Conservation (phyloP, 257 asterid genomes). For the Verbascum thapsus region DNA sequence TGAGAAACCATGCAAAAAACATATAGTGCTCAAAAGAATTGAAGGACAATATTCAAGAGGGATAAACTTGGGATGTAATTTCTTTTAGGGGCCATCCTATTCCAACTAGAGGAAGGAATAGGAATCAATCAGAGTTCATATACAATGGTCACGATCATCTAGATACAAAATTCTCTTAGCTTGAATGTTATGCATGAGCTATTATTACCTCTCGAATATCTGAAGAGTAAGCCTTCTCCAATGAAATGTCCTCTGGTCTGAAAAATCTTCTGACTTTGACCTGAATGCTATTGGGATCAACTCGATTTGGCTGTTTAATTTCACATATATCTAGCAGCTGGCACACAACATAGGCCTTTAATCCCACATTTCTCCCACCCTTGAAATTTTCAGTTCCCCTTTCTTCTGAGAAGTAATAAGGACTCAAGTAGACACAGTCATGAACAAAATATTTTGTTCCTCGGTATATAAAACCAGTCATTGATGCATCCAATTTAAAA, state of each 20-base stretch:
- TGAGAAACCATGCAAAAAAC: constrained; percentile 41
- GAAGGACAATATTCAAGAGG: background rate
- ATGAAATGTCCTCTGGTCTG: constrained; percentile 85
- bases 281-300: constrained; percentile 44
- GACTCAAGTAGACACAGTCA: constrained; percentile 76
- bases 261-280: constrained; percentile 79
- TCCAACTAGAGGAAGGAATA: no score
- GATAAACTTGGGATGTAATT: no score
- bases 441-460: constrained; percentile 62
- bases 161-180: no score
- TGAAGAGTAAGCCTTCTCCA: constrained; percentile 77
- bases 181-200: constrained; percentile 16
- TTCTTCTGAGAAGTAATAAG: constrained; percentile 58
- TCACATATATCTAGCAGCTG: constrained; percentile 71
- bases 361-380: constrained; percentile 90
- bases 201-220: constrained; percentile 91
- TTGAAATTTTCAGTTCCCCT: constrained; percentile 63
- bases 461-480: constrained; percentile 50
- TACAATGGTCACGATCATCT: constrained; percentile 1
- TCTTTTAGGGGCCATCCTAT: no score
- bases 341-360: constrained; percentile 73
- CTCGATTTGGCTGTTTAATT: constrained; percentile 42
- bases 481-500: constrained; percentile 50
- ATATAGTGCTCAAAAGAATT: constrained; percentile 16
- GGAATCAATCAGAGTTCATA: no score